These are phyloP conservation scores for Phytophthora aleatoria DNA, from an alignment of 352 stramenopile genomes.

Conservation along the genomic window DNA sequence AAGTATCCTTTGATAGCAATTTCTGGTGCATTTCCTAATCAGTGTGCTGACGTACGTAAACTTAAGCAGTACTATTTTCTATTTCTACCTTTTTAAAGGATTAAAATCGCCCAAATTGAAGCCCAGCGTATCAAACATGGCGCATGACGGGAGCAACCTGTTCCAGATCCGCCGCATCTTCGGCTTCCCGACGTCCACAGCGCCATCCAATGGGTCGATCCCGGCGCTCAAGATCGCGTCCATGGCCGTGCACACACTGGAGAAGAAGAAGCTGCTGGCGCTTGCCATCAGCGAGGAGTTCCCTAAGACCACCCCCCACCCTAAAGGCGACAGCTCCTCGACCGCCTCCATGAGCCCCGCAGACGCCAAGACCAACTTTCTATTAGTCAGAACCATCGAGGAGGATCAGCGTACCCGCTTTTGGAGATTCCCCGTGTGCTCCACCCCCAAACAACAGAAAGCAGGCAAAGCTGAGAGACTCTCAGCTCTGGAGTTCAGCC, in stretches of 20 bases:
- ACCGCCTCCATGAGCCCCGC: conserved; percentile 6
- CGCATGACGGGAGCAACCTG: conserved; percentile 55
- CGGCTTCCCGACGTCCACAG: conserved; percentile 18
- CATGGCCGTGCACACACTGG: conserved; percentile 70
- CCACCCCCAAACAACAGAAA: conserved; percentile 67
- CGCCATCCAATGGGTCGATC: conserved; percentile 3
- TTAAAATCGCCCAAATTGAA: conserved; percentile 6
- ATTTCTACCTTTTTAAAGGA: conserved; percentile 1
- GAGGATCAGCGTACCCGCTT: conserved; percentile 74
- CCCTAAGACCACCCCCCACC: background rate
- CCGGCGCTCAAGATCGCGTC: conserved; percentile 48
- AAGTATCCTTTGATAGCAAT: background rate
- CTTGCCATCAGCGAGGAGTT: conserved; percentile 48
- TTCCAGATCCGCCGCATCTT: conserved; percentile 84
- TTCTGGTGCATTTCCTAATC: background rate
- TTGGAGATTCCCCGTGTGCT: conserved; percentile 70
- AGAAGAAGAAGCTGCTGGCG: conserved; percentile 80
- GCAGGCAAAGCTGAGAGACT: conserved; percentile 56
- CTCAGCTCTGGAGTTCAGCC: conserved; percentile 74
- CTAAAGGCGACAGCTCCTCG: background rate
- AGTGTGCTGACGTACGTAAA: conserved; percentile 17
- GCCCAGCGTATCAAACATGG: conserved; percentile 15
- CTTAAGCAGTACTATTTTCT: conserved; percentile 11
- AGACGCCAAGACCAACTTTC: conserved; percentile 49
- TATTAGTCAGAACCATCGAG: conserved; percentile 78